Conservation (phyloP, 73 alveolate species). For the Stentor coeruleus region DNA sequence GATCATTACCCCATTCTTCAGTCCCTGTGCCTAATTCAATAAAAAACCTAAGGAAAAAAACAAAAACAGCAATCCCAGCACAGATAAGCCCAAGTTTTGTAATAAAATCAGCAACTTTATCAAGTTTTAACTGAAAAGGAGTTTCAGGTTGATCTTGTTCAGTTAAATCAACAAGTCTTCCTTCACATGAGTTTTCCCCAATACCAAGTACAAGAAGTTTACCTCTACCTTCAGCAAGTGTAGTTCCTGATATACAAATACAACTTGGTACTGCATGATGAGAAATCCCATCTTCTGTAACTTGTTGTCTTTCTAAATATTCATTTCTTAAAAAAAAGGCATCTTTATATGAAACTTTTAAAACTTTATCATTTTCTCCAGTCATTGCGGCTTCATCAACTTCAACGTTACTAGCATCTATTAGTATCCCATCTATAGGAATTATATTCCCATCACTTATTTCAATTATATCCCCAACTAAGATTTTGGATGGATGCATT, state of each 20-base stretch:
- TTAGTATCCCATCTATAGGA: slow-evolving; percentile 90
- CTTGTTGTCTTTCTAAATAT: no score
- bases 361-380: slow-evolving; percentile 87
- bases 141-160: slow-evolving; percentile 66
- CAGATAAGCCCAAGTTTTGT: slow-evolving; percentile 87
- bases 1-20: no score
- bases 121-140: slow-evolving; percentile 86
- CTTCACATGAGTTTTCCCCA: slow-evolving; percentile 59
- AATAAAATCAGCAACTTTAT: slow-evolving; percentile 86
- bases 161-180: slow-evolving; percentile 41
- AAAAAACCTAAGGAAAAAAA: slow-evolving; percentile 63
- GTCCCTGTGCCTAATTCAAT: slow-evolving; percentile 53
- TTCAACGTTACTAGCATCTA: slow-evolving; percentile 71
- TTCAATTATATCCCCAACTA: slow-evolving; percentile 92
- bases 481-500: slow-evolving; percentile 64
- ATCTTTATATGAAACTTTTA: slow-evolving; percentile 39
- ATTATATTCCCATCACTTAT: slow-evolving; percentile 84
- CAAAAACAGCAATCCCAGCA: slow-evolving; percentile 76
- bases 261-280: slow-evolving; percentile 24
- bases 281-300: neutral
- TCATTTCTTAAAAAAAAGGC: neutral
- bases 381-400: slow-evolving; percentile 89
- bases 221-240: slow-evolving; percentile 31
- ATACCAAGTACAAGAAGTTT: slow-evolving; percentile 55
- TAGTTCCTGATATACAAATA: slow-evolving; percentile 34